Conservation (phyloP, 2,329 filamentous ascomycete genomes). For the Aspergillus carbonarius region DNA sequence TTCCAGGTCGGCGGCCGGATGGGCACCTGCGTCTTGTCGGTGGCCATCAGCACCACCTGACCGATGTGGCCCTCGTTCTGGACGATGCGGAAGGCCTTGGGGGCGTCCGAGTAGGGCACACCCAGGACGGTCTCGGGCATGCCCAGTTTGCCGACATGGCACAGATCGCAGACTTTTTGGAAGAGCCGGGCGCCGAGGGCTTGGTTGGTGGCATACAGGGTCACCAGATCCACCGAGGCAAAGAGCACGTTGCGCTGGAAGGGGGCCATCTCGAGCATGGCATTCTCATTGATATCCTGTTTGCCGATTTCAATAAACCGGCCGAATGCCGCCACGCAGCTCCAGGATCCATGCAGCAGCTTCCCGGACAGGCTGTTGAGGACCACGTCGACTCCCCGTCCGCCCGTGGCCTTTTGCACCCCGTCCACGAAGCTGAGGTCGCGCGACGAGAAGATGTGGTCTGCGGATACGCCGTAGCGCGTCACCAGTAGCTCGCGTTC, state of each 20-base stretch:
- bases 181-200: neutral
- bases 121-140: neutral
- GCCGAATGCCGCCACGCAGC: neutral
- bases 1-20: neutral
- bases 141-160: neutral
- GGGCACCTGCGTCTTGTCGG: neutral
- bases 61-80: neutral
- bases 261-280: neutral
- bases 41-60: neutral
- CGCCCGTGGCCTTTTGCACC: neutral
- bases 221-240: neutral
- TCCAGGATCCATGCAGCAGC: neutral
- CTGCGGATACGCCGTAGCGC: neutral
- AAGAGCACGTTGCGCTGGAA: neutral
- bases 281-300: neutral
- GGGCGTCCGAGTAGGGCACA: neutral
- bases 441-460: neutral
- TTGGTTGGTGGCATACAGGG: neutral
- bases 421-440: neutral
- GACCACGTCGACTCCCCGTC: neutral
- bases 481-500: neutral
- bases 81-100: neutral
- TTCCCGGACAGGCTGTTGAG: neutral
- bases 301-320: conserved; percentile 4
- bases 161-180: neutral